Percentiles rank a stretch among this genome's conserved stretches.
phyloP scores from a whole-genome alignment of 768 basidiomycete genomes.

The Amanita phalloides region DNA sequence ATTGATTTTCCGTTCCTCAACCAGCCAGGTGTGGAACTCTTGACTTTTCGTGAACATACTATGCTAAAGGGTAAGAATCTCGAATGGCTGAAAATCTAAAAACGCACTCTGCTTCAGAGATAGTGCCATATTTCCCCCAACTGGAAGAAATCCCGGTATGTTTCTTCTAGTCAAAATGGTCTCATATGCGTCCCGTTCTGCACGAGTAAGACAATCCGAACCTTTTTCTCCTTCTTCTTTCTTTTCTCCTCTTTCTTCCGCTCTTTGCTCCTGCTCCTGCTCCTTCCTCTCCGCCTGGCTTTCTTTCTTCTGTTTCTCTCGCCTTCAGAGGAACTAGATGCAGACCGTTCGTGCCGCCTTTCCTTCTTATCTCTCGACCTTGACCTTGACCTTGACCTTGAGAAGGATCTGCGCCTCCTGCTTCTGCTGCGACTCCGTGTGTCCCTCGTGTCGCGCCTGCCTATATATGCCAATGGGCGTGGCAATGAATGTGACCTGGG shows the following conservation, averaged over 20 bases:
- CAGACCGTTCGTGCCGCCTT: constrained; percentile 17
- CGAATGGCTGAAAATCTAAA: background rate
- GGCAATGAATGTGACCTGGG: constrained; percentile 5
- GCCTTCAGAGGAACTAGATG: constrained; percentile 26
- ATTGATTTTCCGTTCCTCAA: constrained; percentile 87
- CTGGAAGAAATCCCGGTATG: constrained; percentile 45
- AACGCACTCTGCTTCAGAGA: constrained; percentile 74
- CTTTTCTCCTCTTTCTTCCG: constrained; percentile 39
- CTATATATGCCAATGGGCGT: background rate
- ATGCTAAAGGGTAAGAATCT: background rate
- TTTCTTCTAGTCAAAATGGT: constrained; percentile 31
- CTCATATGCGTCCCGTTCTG: background rate
- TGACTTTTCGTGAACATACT: constrained; percentile 76
- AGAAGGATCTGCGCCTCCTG: constrained; percentile 18
- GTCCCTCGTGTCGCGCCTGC: constrained; percentile 3
- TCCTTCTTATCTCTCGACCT: constrained; percentile 20
- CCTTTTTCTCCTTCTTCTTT: constrained; percentile 57
- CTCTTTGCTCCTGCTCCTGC: constrained; percentile 30
- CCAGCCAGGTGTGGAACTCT: constrained; percentile 88
- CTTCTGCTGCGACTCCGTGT: constrained; percentile 17
- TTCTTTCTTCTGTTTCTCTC: constrained; percentile 29
- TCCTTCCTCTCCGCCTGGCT: constrained; percentile 28
- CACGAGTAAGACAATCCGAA: constrained; percentile 29
- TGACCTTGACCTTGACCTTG: constrained; percentile 18
- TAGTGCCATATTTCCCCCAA: constrained; percentile 89